phyloP scores from a whole-genome alignment of 164 flowering plant species.

The Berberis thunbergii region DNA sequence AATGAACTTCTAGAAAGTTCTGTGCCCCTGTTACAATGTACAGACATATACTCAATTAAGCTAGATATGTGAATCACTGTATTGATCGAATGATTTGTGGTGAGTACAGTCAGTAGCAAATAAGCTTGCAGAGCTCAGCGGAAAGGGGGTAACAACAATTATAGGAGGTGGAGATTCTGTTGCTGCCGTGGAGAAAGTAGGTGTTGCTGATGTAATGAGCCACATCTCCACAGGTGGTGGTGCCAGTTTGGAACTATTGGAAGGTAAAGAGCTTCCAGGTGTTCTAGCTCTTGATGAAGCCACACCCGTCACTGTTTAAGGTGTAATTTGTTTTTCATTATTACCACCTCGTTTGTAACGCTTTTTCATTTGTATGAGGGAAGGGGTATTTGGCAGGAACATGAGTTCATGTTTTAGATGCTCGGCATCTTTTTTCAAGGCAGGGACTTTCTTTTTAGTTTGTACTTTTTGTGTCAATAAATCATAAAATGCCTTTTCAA shows the following conservation, averaged over 20 bases:
- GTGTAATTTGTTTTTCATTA: background rate
- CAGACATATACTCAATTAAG: no score
- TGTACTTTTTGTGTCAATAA: no score
- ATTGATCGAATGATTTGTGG: no score
- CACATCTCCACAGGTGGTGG: slow-evolving; percentile 91
- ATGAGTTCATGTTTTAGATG: no score
- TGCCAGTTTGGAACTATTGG: slow-evolving; percentile 78
- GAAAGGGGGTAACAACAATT: slow-evolving; percentile 66
- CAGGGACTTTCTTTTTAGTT: no score
- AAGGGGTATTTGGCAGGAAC: no score
- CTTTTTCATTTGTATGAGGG: background rate
- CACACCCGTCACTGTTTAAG: slow-evolving; percentile 1
- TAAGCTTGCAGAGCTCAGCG: slow-evolving; percentile 65
- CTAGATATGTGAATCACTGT: no score
- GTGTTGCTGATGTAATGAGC: slow-evolving; percentile 68
- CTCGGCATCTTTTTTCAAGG: no score
- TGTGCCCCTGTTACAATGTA: no score
- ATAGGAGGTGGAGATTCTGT: slow-evolving; percentile 85
- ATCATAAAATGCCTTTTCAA: no score
- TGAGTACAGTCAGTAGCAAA: slow-evolving; percentile 51
- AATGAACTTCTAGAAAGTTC: no score
- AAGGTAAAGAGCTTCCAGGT: slow-evolving; percentile 76
- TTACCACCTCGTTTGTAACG: background rate
- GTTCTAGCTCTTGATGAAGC: slow-evolving; percentile 73
- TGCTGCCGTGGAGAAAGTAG: slow-evolving; percentile 76